Conservation (phyloP, 371 early-diverging fungal species). For the Apophysomyces elegans region DNA sequence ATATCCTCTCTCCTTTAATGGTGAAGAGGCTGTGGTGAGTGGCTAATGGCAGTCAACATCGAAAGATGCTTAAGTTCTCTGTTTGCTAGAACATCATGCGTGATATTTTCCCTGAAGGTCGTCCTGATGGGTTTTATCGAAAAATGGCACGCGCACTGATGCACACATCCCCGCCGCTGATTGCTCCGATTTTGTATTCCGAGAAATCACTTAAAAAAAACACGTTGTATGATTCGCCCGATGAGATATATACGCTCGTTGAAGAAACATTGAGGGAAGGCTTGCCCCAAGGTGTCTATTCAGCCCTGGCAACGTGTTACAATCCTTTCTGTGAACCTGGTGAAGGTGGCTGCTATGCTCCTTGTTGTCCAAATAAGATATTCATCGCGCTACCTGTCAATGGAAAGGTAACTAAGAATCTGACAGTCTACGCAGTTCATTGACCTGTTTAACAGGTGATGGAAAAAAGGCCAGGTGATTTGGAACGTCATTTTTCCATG, state of each 20-base stretch:
- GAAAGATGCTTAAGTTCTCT: neutral
- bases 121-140: slow-evolving; percentile 16
- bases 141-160: slow-evolving; percentile 35
- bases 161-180: slow-evolving; percentile 33
- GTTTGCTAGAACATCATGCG: slow-evolving; percentile 21
- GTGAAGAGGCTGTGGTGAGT: slow-evolving; percentile 40
- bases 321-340: slow-evolving; percentile 31
- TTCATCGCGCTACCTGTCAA: neutral
- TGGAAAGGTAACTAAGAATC: neutral
- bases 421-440: neutral
- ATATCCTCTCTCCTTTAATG: slow-evolving; percentile 35
- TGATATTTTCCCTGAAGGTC: slow-evolving; percentile 16
- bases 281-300: slow-evolving; percentile 35
- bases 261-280: slow-evolving; percentile 23
- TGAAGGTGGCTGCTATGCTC: slow-evolving; percentile 37
- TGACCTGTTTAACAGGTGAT: neutral
- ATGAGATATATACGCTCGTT: slow-evolving; percentile 34
- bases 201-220: slow-evolving; percentile 42
- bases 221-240: slow-evolving; percentile 38
- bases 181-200: slow-evolving; percentile 35
- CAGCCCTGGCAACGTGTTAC: slow-evolving; percentile 40
- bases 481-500: slow-evolving; percentile 24
- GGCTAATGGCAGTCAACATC: too few species aligned
- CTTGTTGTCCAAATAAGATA: slow-evolving; percentile 35
- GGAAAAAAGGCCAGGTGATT: neutral